phyloP scores from a whole-genome alignment of 1,139 yeast genomes.

The Suhomyces wounanorum region DNA sequence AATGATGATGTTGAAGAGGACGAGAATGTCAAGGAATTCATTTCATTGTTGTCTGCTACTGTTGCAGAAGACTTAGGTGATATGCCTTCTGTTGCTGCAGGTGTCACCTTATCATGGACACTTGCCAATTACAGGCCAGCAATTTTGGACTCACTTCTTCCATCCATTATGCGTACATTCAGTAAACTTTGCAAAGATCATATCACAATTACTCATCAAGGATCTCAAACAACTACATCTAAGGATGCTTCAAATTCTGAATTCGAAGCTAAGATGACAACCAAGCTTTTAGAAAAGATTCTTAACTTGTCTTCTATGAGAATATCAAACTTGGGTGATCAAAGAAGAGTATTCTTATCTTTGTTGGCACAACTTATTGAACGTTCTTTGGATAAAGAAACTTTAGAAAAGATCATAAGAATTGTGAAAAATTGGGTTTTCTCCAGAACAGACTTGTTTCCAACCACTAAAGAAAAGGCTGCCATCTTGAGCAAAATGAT shows the following conservation, averaged over 20 bases:
- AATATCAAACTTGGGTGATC: constrained; percentile 86
- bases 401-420: constrained; percentile 72
- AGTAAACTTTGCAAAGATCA: constrained; percentile 90
- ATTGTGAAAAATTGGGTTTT: constrained; percentile 91
- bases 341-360: constrained; percentile 83
- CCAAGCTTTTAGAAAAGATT: constrained; percentile 72
- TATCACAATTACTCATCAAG: constrained; percentile 65
- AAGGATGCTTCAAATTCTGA: constrained; percentile 46
- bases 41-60: constrained; percentile 61
- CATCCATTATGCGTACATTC: constrained; percentile 80
- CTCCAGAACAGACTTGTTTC: constrained; percentile 79
- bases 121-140: constrained; percentile 74
- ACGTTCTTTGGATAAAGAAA: constrained; percentile 75
- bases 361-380: constrained; percentile 89
- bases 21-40: constrained; percentile 63
- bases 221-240: constrained; percentile 24
- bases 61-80: constrained; percentile 83
- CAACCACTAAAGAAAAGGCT: constrained; percentile 95
- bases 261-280: constrained; percentile 76
- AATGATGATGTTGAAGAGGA: constrained; percentile 54
- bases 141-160: constrained; percentile 71
- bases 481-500: constrained; percentile 93
- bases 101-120: constrained; percentile 85
- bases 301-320: constrained; percentile 78
- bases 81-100: constrained; percentile 85